phyloP scores from a whole-genome alignment of 2,329 filamentous ascomycete genomes.

The Dactylellina cionopaga region DNA sequence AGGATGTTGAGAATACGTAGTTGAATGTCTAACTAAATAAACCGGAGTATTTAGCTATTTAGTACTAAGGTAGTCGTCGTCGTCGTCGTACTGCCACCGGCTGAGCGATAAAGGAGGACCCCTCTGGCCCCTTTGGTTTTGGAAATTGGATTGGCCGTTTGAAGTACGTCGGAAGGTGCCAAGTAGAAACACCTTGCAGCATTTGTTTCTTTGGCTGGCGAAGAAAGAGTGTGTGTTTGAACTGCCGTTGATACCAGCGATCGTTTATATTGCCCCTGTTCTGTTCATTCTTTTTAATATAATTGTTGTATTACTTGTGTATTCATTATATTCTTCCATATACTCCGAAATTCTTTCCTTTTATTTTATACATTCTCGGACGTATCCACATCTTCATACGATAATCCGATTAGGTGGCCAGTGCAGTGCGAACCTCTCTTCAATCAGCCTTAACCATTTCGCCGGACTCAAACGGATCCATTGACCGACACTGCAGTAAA shows the following conservation, averaged over 20 bases:
- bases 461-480: slow-evolving; percentile 32
- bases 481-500: slow-evolving; percentile 26
- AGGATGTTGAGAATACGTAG: too few species aligned
- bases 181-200: slow-evolving; percentile 19
- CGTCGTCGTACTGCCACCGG: slow-evolving; percentile 10
- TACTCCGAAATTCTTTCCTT: too few species aligned
- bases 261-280: background rate
- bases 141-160: slow-evolving; percentile 48
- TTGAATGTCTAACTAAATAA: too few species aligned
- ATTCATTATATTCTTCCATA: background rate
- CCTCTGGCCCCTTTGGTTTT: slow-evolving; percentile 34
- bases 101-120: slow-evolving; percentile 19
- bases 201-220: background rate
- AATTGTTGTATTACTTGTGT: too few species aligned
- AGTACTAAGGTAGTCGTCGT: background rate
- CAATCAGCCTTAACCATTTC: slow-evolving; percentile 23
- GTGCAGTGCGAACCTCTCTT: slow-evolving; percentile 16
- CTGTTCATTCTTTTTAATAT: too few species aligned
- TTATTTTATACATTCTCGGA: too few species aligned
- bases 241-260: slow-evolving; percentile 15
- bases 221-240: background rate
- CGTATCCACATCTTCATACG: background rate
- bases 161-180: slow-evolving; percentile 37
- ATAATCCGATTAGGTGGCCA: slow-evolving; percentile 15
- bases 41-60: background rate